A percentile compares a stretch with the other conserved stretches of the same genome.
Conservation (phyloP, 106 monocot species). For the Posidonia australis region DNA sequence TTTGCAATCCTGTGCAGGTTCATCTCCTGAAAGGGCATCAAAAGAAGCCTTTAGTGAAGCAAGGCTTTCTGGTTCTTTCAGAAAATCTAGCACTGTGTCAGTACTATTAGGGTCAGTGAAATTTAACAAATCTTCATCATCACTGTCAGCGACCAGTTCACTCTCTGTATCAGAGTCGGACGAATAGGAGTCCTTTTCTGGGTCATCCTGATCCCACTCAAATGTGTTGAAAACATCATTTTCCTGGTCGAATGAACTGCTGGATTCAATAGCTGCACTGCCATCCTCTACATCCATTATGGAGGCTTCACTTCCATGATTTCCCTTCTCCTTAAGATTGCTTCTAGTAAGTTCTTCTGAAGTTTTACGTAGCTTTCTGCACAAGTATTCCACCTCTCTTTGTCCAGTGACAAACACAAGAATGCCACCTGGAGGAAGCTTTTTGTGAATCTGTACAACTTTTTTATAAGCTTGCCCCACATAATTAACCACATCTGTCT, state of each 20-base stretch:
- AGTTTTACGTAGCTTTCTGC: slow-evolving; percentile 54
- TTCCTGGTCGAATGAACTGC: slow-evolving; percentile 15
- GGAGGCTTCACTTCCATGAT: slow-evolving; percentile 5
- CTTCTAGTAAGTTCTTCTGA: slow-evolving; percentile 22
- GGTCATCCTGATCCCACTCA: slow-evolving; percentile 37
- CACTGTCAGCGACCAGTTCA: slow-evolving; percentile 30
- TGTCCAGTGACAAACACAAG: slow-evolving; percentile 96
- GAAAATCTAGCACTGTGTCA: slow-evolving; percentile 34
- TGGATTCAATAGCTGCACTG: slow-evolving; percentile 42
- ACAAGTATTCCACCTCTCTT: slow-evolving; percentile 81
- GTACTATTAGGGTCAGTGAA: slow-evolving; percentile 16
- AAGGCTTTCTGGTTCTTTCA: slow-evolving; percentile 34
- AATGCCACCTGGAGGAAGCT: slow-evolving; percentile 79
- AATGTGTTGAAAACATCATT: slow-evolving; percentile 39
- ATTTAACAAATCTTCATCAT: slow-evolving; percentile 26
- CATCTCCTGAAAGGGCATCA: slow-evolving; percentile 40
- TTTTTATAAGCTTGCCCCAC: slow-evolving; percentile 83
- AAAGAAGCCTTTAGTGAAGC: slow-evolving; percentile 78
- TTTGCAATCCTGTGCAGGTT: slow-evolving; percentile 1
- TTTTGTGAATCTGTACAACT: slow-evolving; percentile 74
- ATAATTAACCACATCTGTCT: slow-evolving; percentile 60
- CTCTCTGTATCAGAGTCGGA: slow-evolving; percentile 54
- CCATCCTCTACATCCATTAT: slow-evolving; percentile 33
- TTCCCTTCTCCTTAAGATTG: slow-evolving; percentile 12
- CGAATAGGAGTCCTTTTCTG: slow-evolving; percentile 22